phyloP scores from a whole-genome alignment of 345 rosid genomes.

The Euphorbia peplus region DNA sequence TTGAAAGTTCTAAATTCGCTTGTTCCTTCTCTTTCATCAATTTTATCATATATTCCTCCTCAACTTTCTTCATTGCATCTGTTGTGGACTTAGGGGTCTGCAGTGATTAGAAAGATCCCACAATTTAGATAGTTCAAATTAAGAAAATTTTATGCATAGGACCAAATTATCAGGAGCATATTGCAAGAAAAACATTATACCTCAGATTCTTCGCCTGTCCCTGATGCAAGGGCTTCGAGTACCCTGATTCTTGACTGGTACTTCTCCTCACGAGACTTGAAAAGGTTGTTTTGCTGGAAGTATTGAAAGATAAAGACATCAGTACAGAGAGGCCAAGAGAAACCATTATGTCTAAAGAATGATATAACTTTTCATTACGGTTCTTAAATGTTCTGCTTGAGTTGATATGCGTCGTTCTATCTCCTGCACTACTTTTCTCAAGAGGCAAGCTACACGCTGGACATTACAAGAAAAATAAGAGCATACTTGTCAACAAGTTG shows the following conservation, averaged over 20 bases:
- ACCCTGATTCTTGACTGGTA: constrained; percentile 76
- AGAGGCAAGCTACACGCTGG: constrained; percentile 80
- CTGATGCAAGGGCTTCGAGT: constrained; percentile 90
- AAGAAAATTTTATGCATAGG: no score
- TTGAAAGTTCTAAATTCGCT: constrained; percentile 19
- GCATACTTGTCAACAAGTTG: background rate
- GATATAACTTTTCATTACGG: constrained; percentile 39
- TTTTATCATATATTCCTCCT: constrained; percentile 39
- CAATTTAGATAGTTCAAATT: no score
- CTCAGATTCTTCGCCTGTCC: constrained; percentile 57
- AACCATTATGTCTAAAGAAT: background rate
- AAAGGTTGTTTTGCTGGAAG: constrained; percentile 84
- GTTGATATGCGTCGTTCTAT: constrained; percentile 95
- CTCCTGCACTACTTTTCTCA: constrained; percentile 91
- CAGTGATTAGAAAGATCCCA: no score
- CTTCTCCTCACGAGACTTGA: constrained; percentile 86
- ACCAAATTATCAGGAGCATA: background rate
- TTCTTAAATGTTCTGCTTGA: constrained; percentile 91
- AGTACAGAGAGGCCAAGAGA: constrained; percentile 6
- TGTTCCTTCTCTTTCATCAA: constrained; percentile 38
- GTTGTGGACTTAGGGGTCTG: constrained; percentile 41
- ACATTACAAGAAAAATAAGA: constrained; percentile 24
- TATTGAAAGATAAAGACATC: constrained; percentile 17
- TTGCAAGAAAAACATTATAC: constrained; percentile 26
- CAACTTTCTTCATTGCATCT: constrained; percentile 42